Conservation (phyloP, 371 early-diverging fungal genomes). For the Syncephalastrum racemosum region DNA sequence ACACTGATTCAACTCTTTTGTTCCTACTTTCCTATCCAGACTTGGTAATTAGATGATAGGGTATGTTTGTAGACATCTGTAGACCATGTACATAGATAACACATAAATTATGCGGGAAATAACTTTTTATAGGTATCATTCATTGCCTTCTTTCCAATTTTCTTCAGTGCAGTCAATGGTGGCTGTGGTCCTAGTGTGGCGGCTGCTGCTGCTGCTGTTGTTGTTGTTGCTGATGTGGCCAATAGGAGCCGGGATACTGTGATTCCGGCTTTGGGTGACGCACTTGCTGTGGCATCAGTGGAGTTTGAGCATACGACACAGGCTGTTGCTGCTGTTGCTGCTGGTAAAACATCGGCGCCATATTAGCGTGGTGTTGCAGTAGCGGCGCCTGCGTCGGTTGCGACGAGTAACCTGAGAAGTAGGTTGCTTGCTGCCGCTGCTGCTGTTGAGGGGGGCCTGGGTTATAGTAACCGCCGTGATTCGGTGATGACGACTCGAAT, state of each 20-base stretch:
- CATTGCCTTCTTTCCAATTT: no score
- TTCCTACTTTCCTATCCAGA: no score
- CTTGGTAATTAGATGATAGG: no score
- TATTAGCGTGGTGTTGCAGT: constrained; percentile 8
- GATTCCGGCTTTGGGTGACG: constrained; percentile 22
- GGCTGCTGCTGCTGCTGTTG: constrained; percentile 19
- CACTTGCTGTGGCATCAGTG: constrained; percentile 21
- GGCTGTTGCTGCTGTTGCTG: constrained; percentile 27
- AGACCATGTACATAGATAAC: no score
- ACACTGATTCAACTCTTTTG: no score
- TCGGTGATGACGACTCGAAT: not conserved
- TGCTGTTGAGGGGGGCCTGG: constrained; percentile 4
- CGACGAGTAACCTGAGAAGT: constrained; percentile 6
- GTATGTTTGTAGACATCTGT: no score
- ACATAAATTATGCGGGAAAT: no score
- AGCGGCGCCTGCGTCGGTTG: constrained; percentile 11
- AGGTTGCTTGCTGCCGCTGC: constrained; percentile 11
- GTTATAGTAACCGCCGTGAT: no score
- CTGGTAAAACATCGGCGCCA: constrained; percentile 1
- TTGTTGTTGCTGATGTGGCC: constrained; percentile 19
- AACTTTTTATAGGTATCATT: no score
- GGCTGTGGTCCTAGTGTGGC: not conserved
- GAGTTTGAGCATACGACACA: constrained; percentile 20
- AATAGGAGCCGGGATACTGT: constrained; percentile 18
- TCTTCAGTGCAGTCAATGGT: no score